A percentile compares a stretch with the other conserved stretches of the same genome.
Evolutionary conservation across 108 stramenopile genomes (phyloP).

Genomic region (Chaetoceros muelleri): DNA sequence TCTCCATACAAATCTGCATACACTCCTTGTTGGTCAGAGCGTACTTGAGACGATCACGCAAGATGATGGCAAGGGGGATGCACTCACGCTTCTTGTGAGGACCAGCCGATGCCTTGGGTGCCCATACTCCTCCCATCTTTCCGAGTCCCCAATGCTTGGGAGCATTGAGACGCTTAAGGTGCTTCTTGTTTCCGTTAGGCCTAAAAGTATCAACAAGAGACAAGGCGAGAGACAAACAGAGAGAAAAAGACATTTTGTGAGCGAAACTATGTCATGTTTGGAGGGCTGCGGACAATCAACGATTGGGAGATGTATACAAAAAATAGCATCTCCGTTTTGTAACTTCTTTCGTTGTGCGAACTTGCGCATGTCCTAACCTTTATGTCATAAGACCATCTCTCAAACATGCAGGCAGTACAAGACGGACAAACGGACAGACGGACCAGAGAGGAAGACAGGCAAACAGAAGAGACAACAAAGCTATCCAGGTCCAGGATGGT

Average conservation of each 20-base stretch:
- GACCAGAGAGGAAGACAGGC: no score
- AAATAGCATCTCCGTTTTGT: not conserved
- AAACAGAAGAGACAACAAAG: no score
- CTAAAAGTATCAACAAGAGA: conserved; percentile 15
- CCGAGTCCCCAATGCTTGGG: conserved; percentile 98
- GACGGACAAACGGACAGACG: no score
- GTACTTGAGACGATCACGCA: conserved; percentile 99
- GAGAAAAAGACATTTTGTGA: no score
- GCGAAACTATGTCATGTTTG: no score
- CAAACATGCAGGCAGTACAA: not conserved
- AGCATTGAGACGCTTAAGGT: conserved; percentile 99
- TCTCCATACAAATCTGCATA: conserved; percentile 98
- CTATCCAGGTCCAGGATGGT: no score
- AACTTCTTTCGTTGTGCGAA: not conserved
- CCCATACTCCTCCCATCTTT: conserved; percentile 99
- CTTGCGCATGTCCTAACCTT: not conserved
- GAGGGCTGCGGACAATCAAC: not conserved
- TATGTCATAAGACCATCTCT: conserved; percentile 1
- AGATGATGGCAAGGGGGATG: conserved; percentile 90
- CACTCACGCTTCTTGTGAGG: conserved; percentile 99
- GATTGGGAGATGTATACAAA: no score
- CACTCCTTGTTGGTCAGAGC: conserved; percentile 97
- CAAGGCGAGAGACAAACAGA: not conserved
- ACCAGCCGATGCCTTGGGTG: conserved; percentile 87
- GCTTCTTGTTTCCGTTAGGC: conserved; percentile 98